A percentile compares a stretch with the other conserved stretches of the same genome.
Conservation (phyloP, 1,284 basidiomycete genomes). For the Cutaneotrichosporon daszewskae region DNA sequence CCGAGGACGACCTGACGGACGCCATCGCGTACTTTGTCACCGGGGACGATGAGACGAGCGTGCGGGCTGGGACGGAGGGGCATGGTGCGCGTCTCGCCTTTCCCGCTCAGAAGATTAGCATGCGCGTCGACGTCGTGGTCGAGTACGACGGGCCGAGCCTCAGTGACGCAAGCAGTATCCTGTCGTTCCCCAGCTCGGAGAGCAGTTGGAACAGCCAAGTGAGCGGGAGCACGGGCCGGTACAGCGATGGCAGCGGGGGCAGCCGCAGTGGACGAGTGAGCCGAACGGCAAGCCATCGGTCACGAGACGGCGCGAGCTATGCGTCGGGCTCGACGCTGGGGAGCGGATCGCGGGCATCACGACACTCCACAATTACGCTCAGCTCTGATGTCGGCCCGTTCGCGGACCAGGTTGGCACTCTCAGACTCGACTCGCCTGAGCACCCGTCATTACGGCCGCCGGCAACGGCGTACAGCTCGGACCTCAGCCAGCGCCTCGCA, state of each 20-base stretch:
- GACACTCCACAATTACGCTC: too few species aligned
- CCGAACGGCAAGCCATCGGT: background rate
- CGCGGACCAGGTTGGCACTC: too few species aligned
- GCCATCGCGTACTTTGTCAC: conserved; percentile 78
- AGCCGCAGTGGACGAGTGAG: too few species aligned
- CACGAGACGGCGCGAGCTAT: background rate
- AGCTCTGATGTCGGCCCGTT: too few species aligned
- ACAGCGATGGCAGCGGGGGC: background rate
- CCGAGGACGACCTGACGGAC: conserved; percentile 70
- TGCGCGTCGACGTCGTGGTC: conserved; percentile 67
- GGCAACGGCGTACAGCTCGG: too few species aligned
- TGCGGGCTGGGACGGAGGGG: conserved; percentile 48
- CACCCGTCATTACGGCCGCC: too few species aligned
- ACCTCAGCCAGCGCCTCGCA: too few species aligned
- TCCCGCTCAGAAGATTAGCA: conserved; percentile 56
- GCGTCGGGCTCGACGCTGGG: too few species aligned
- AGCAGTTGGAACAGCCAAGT: conserved; percentile 3
- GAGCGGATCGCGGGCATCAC: too few species aligned
- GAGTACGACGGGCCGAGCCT: conserved; percentile 87
- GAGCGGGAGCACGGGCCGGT: background rate
- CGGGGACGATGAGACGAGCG: conserved; percentile 62
- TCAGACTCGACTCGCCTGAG: too few species aligned
- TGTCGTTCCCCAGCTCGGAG: conserved; percentile 30
- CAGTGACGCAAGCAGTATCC: conserved; percentile 74
- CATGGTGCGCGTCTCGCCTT: background rate